Percentiles rank a stretch among this genome's conserved stretches.
Evolutionary conservation across 164 flowering plant species (phyloP).

Genomic region (Brasenia schreberi): DNA sequence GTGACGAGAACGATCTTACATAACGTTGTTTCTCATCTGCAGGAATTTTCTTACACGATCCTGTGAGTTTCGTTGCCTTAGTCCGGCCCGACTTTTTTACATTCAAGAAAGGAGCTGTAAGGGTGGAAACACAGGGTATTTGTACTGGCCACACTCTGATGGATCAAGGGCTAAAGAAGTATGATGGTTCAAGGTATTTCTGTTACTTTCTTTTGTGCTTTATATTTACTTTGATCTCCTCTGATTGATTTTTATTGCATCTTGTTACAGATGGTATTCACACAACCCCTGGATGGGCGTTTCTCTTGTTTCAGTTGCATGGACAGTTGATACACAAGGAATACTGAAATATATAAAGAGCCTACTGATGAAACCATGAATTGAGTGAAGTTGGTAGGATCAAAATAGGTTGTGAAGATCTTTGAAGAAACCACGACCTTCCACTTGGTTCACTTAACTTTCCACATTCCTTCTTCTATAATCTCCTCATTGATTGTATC

Average conservation of each 20-base stretch:
- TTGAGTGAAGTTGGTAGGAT: no score
- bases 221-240: neutral
- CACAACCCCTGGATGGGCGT: constrained; percentile 81
- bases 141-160: constrained; percentile 75
- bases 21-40: constrained; percentile 8
- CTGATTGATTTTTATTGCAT: neutral
- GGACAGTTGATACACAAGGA: constrained; percentile 74
- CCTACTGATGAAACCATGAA: constrained; percentile 50
- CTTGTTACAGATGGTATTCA: constrained; percentile 58
- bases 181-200: neutral
- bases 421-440: constrained; percentile 42
- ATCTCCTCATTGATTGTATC: neutral
- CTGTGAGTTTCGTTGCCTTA: constrained; percentile 75
- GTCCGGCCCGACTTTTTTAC: constrained; percentile 88
- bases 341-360: constrained; percentile 34
- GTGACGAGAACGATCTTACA: no score
- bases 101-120: constrained; percentile 75
- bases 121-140: constrained; percentile 94
- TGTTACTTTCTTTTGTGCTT: neutral
- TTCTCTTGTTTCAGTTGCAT: constrained; percentile 79
- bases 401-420: no score
- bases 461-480: neutral
- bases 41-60: constrained; percentile 95
- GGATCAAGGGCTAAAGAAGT: constrained; percentile 91
- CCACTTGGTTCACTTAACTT: neutral